Conservation (phyloP, 1,139 yeast species). For the Debaryomycetaceae sp. region DNA sequence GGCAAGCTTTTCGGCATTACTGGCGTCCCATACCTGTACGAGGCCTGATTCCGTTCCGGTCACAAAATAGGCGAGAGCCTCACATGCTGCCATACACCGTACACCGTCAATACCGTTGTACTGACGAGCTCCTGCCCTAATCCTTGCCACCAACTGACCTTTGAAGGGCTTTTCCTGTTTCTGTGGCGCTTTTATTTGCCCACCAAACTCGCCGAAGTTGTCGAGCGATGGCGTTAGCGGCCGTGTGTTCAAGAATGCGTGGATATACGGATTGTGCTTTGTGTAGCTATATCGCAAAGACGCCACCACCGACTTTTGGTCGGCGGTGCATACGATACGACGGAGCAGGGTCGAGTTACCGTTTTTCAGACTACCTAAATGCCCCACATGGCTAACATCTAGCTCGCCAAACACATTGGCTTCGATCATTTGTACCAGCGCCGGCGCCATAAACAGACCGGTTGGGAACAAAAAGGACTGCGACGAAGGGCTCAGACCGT, state of each 20-base stretch:
- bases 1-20: conserved; percentile 53
- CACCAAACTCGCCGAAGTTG: conserved; percentile 65
- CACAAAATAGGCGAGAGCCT: conserved; percentile 57
- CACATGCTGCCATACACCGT: conserved; percentile 45
- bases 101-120: conserved; percentile 26
- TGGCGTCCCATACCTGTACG: conserved; percentile 69
- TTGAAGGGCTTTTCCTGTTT: conserved; percentile 6
- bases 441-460: conserved; percentile 15
- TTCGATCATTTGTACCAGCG: conserved; percentile 47
- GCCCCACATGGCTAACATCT: conserved; percentile 19
- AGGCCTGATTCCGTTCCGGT: conserved; percentile 72
- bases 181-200: conserved; percentile 6
- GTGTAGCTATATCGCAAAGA: conserved; percentile 44
- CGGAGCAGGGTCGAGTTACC: conserved; percentile 10
- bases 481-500: conserved; percentile 7
- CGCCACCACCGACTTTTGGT: conserved; percentile 23
- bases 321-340: conserved; percentile 13
- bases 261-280: conserved; percentile 57
- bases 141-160: conserved; percentile 50
- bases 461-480: conserved; percentile 15
- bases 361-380: conserved; percentile 5
- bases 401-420: conserved; percentile 58
- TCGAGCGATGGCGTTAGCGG: conserved; percentile 46
- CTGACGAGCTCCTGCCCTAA: conserved; percentile 14
- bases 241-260: conserved; percentile 42